Evolutionary conservation across 768 basidiomycete genomes (phyloP), one percentile per base, ranked within the genome.

Genomic region (Coprinopsis cinerea): DNA sequence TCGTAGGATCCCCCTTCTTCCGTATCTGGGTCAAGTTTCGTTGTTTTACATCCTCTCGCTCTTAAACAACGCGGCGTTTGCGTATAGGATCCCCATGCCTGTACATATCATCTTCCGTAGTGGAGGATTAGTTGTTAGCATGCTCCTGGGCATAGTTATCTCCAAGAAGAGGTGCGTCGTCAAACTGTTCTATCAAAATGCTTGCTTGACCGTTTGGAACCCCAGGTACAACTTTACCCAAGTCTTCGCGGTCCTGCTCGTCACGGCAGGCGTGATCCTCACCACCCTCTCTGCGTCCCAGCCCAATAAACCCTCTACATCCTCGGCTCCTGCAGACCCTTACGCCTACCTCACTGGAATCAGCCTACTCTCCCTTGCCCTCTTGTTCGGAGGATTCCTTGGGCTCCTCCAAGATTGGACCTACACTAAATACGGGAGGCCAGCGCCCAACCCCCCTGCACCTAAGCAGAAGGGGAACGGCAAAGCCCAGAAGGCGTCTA

Each of bases 101-200:
- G 85, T 97, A 1, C 93, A 97, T 66, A 95, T 97, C 63, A 87
- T 97, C 53, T 95, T 95, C 61, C 77, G 93, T 35, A 91, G 88
- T 56, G 92, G 88, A 0, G 93, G 92, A 0, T 70, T 95, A 48
- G 78, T 91, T 26, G 73, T 93, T 24, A 92, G 84, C 57, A 85
- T 97, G 81, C 24, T 86, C 13, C 74, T 93, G 44, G 92, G 91
- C 1, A 85, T 81, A 74, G 48, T 85, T 2, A 53, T 91, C 15
- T 76, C 69, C 1, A 74, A 78, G 2, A 88, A 84, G 64, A 76
- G 75, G 81, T 86, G 52, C 48, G 79, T 65, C 20, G 26, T 32
- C 40, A 43, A 30, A 18, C 13, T 42, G 27, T 28, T 55, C 42
- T 10, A 41, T n/a, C 10, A 49, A 15, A 15, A 39, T 26, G 9